Evolutionary conservation across 345 rosid genomes (phyloP), one percentile per base, ranked within the genome.

Genomic region (Aquilaria yunnanensis): DNA sequence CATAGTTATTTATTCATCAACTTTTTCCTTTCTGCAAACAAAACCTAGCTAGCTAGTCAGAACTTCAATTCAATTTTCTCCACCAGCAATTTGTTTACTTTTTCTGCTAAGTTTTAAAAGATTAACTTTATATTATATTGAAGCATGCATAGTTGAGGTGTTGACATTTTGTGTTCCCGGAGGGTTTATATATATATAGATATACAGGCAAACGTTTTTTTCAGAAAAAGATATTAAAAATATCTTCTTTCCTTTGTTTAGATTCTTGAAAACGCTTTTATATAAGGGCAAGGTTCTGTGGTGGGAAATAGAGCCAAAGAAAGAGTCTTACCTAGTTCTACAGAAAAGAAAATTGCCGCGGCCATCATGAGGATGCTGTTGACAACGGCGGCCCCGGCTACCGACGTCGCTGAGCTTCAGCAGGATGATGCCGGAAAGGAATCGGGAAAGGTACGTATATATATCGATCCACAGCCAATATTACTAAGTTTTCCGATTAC

Each of bases 111-210:
- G 23, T 23, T 23, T 23, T 23, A 23, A 23, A 23, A 23, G 23
- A 23, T 23, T 23, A 23, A 23, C 23, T 14, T 47, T 53, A 61
- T 65, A 51, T 47, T 70, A 67, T 53, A 61, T 14, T 59, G 10
- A 48, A 56, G 58, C 61, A 69, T 41, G 72, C 66, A 69, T 68
- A 65, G 78, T 60, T 70, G 78, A 66, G 72, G 77, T 72, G 87
- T 86, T 84, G 87, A 86, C 93, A 76, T 77, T 86, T 83, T 72
- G 81, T 73, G 69, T 68, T 69, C 61, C 64, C 66, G 66, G 67
- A 68, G 66, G 61, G 67, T 68, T 48, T 54, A 53, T 48, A 64
- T 71, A 63, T 37, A 37, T 60, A 14, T 54, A 72, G 57, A 72
- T 9, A 0, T 73, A 73, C 69, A 68, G 69, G 70, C 65, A 69